Evolutionary conservation across 176 grass and related monocot genomes (phyloP), one percentile per base, ranked within the genome.

Genomic region (Rhynchospora breviuscula): DNA sequence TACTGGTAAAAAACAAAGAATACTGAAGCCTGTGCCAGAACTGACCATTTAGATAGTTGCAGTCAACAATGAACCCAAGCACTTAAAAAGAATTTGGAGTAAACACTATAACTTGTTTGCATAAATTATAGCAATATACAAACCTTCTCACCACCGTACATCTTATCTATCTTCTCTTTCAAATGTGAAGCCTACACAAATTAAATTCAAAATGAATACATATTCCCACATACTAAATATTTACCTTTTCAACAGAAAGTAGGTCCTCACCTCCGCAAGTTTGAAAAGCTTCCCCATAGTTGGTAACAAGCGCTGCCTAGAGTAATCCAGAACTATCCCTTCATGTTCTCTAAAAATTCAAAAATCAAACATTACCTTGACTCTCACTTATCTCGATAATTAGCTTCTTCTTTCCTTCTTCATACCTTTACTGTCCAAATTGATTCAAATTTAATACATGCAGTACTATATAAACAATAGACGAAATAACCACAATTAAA

Each of bases 221-320:
- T 22, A 51, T 53, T 54, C 18, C 23, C 56, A 66, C 10, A 10
- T 11, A 8, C 25, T 25, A 67, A 46, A 81, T 49, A 65, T 25
- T 67, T 60, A 71, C 71, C 15, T 0, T 13, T 67, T 77, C 46
- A 26, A 64, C 49, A 40, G 21, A 56, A 59, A 73, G n/a, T 49
- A 62, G 33, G 33, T 31, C 0, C 19, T 44, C 29, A 90, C 96
- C 89, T 95, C 86, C 5, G 96, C 93, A 59, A 98, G 54, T 84
- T 95, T 88, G 46, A 98, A 88, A n/a, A 98, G 96, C 80, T 95
- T 98, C 7, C 85, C 89, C 1, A 98, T 59, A 4, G 96, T 95
- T 78, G 1, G 85, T 87, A 0, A 78, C 91, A 84, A n/a, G n/a
- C 82, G 82, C 79, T 99, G 91, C 51, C 96, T 90, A 7, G 96